Evolutionary conservation across 495 filamentous ascomycete species (phyloP).

Genomic region (Sphaerosporella brunnea): DNA sequence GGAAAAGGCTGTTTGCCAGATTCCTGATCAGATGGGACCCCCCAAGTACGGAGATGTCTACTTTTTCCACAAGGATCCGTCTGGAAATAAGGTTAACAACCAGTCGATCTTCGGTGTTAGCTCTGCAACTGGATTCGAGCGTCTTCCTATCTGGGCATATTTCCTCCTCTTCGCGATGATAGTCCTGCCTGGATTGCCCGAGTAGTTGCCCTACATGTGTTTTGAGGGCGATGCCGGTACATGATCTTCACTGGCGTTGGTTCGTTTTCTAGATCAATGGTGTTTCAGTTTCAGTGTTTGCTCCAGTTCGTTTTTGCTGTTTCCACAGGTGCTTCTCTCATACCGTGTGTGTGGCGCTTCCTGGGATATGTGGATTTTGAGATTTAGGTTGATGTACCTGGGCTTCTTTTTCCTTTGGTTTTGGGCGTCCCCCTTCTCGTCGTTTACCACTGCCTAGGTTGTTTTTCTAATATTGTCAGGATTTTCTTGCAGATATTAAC

Average conservation of each 20-base stretch:
- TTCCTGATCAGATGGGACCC: constrained; percentile 37
- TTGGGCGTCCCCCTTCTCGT: too few relatives aligned
- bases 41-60: constrained; percentile 30
- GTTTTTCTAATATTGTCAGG: too few relatives aligned
- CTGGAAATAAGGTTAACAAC: constrained; percentile 33
- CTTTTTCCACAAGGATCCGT: constrained; percentile 40
- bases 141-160: neutral
- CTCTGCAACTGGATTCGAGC: too few relatives aligned
- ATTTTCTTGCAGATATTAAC: too few relatives aligned
- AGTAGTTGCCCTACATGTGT: neutral
- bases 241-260: too few relatives aligned
- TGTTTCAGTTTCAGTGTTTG: neutral
- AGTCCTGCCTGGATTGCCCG: neutral
- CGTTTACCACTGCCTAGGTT: too few relatives aligned
- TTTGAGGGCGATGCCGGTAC: neutral
- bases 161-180: neutral
- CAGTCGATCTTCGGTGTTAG: constrained; percentile 38
- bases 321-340: too few relatives aligned
- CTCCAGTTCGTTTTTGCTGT: neutral
- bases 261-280: too few relatives aligned
- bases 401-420: too few relatives aligned
- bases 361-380: too few relatives aligned
- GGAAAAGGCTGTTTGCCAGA: constrained; percentile 35
- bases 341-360: too few relatives aligned
- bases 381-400: too few relatives aligned